A percentile compares a stretch with the other conserved stretches of the same genome.
Evolutionary conservation across 164 flowering plant species (phyloP).

Genomic region (Stephania japonica): DNA sequence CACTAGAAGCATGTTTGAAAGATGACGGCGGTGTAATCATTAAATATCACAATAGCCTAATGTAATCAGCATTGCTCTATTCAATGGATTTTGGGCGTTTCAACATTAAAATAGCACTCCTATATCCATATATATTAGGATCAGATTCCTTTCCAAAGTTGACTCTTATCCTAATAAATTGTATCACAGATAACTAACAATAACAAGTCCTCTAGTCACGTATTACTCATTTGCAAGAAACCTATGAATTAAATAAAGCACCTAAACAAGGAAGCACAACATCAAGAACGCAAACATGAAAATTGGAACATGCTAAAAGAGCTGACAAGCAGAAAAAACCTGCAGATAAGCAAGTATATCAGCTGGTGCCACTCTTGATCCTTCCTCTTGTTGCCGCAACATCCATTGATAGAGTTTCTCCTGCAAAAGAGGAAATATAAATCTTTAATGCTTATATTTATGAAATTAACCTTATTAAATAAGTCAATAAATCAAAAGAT

Average conservation of each 20-base stretch:
- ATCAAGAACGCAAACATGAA: background rate
- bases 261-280: background rate
- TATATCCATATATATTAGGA: no score
- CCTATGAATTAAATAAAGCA: background rate
- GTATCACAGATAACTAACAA: background rate
- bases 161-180: no score
- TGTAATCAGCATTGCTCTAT: no score
- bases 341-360: slow-evolving; percentile 64
- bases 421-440: slow-evolving; percentile 27
- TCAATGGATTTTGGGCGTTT: no score
- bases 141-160: no score
- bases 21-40: no score
- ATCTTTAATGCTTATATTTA: background rate
- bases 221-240: background rate
- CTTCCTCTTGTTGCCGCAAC: slow-evolving; percentile 69
- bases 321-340: slow-evolving; percentile 31
- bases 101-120: no score
- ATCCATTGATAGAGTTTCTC: slow-evolving; percentile 89
- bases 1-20: no score
- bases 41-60: no score
- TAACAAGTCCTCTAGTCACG: background rate
- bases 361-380: slow-evolving; percentile 51
- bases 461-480: no score
- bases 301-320: background rate
- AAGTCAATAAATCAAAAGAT: no score